A percentile compares a stretch with the other conserved stretches of the same genome.
Evolutionary conservation across 2,329 filamentous ascomycete species (phyloP).

Genomic region (Zasmidium angulare): DNA sequence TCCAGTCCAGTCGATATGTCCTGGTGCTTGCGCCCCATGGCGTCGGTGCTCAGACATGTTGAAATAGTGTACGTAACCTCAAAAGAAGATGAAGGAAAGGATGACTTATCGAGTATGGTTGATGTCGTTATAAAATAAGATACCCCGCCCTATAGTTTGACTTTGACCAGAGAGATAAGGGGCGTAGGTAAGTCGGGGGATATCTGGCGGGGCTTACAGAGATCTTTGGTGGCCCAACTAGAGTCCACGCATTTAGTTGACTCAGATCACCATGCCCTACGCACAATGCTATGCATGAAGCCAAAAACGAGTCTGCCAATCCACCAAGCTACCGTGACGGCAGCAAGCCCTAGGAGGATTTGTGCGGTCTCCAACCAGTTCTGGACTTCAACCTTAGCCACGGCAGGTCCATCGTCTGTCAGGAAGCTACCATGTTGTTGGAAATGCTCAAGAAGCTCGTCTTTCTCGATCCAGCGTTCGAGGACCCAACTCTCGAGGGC

Average conservation of each 20-base stretch:
- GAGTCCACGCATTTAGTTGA: no score
- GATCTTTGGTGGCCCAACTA: no score
- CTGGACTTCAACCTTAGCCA: neutral
- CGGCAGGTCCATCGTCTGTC: neutral
- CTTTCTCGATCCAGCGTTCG: conserved; percentile 84
- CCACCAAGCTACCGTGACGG: neutral
- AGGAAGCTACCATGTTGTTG: conserved; percentile 72
- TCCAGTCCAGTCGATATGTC: neutral
- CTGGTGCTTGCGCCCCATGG: neutral
- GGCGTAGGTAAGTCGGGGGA: no score
- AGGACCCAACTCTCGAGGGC: conserved; percentile 78
- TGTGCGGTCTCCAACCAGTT: neutral
- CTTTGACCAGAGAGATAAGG: no score
- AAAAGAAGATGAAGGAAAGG: no score
- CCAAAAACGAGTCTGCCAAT: neutral
- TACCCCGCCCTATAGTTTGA: no score
- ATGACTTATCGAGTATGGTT: no score
- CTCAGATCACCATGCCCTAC: no score
- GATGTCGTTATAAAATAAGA: no score
- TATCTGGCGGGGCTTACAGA: no score
- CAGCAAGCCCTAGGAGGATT: neutral
- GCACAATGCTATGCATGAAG: no score
- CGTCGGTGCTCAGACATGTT: neutral
- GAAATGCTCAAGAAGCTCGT: conserved; percentile 77
- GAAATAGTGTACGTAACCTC: no score